Conservation (phyloP, 352 stramenopile genomes). For the Globisporangium polare region DNA sequence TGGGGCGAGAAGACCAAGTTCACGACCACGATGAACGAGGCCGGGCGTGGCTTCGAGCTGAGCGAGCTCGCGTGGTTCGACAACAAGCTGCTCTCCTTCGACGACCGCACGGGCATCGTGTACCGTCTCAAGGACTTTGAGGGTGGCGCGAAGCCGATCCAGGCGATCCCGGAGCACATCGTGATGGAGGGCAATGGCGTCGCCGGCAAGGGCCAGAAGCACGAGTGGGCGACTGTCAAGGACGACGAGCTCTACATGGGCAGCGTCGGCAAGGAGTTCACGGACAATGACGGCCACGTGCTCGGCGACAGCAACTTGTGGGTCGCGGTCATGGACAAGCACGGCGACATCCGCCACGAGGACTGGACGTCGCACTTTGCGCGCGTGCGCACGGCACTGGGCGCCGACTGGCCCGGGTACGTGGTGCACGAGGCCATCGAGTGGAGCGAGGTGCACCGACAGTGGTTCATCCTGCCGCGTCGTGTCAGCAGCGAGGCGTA, state of each 20-base stretch:
- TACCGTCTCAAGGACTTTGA: conserved; percentile 95
- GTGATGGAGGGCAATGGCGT: conserved; percentile 96
- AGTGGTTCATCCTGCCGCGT: conserved; percentile 98
- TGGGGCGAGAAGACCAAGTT: conserved; percentile 75
- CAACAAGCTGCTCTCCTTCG: conserved; percentile 92
- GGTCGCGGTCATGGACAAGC: conserved; percentile 90
- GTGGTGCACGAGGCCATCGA: conserved; percentile 98
- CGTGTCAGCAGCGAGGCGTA: conserved; percentile 94
- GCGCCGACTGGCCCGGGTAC: conserved; percentile 89
- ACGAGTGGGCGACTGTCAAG: conserved; percentile 99
- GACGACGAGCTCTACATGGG: conserved; percentile 97
- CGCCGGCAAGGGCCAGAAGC: conserved; percentile 98
- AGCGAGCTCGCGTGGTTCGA: conserved; percentile 91
- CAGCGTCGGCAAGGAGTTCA: conserved; percentile 95
- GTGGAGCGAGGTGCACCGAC: conserved; percentile 91
- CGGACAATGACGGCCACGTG: conserved; percentile 88
- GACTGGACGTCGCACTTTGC: conserved; percentile 95
- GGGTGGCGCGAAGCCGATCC: conserved; percentile 45
- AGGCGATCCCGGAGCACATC: conserved; percentile 93
- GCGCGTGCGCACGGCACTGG: conserved; percentile 90
- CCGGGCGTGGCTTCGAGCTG: conserved; percentile 94
- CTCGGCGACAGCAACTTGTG: conserved; percentile 97
- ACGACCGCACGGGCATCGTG: conserved; percentile 98
- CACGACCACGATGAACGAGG: conserved; percentile 90
- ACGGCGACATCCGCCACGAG: conserved; percentile 77